Evolutionary conservation across 2,329 filamentous ascomycete genomes (phyloP), one percentile per base, ranked within the genome.

Genomic region (Blastomyces parvus): DNA sequence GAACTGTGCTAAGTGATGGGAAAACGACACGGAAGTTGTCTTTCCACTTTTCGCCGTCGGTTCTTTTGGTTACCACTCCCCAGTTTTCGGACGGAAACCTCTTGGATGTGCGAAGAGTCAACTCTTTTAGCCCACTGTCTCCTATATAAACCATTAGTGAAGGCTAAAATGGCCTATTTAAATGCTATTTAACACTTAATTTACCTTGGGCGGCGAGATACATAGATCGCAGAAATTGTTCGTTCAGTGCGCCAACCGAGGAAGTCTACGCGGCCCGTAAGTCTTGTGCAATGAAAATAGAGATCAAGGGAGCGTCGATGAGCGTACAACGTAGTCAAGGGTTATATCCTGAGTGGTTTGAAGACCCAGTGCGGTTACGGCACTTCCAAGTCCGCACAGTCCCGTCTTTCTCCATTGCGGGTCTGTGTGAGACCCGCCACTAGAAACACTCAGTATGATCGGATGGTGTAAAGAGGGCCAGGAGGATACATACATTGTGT

Each of bases 201-300:
- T 64, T 72, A 79, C 84, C 86, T 77, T 79, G 80, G 30, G 83
- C 81, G 13, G 86, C 85, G 56, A 82, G 75, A 68, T 86, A 84
- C 3, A 89, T 76, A 27, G 78, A 78, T 62, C 76, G 75, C 48
- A 97, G 74, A 64, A 95, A 85, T 7, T 84, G 82, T 52, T 83
- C 80, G 61, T 86, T 91, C 52, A 97, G 72, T 9, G 85, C 85
- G 22, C 93, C 94, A 5, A 97, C 77, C 0, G 93, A 97, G 0
- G 93, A 90, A 30, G 89, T 84, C 87, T 88, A 66, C 13, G 55
- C 33, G 3, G 8, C 56, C 19, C 66, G 69, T 69, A 66, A 64
- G 60, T 9, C 1, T 36, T 2, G 59, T 64, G 64, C 46, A 55
- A 44, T 8, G 42, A 17, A 14, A 11, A 11, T 60, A 56, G 25